A percentile compares a stretch with the other conserved stretches of the same genome.
phyloP scores from a whole-genome alignment of 768 basidiomycete genomes.

The Paxillus ammoniavirescens region DNA sequence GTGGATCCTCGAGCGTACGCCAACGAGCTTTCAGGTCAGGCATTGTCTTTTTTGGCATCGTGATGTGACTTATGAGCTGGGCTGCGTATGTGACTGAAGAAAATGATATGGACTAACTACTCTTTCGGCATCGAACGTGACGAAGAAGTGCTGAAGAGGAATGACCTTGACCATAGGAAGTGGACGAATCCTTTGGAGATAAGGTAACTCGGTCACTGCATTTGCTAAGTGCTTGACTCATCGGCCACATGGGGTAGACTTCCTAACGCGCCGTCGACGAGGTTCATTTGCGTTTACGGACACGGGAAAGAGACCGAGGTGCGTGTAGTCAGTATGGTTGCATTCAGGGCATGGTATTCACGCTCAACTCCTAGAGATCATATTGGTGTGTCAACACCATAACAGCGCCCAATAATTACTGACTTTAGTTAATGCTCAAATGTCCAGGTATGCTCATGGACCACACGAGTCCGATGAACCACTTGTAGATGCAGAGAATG shows the following conservation, averaged over 20 bases:
- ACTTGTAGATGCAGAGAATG: conserved; percentile 41
- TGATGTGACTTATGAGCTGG: background rate
- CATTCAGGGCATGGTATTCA: background rate
- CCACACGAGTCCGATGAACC: conserved; percentile 66
- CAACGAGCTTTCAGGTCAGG: conserved; percentile 72
- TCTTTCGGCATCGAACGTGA: conserved; percentile 86
- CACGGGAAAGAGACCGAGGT: conserved; percentile 96
- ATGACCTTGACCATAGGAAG: conserved; percentile 73
- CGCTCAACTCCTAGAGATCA: conserved; percentile 54
- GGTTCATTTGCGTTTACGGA: conserved; percentile 91
- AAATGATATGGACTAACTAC: conserved; percentile 84
- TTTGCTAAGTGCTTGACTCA: background rate
- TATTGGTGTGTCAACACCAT: conserved; percentile 60
- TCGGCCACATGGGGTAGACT: conserved; percentile 43
- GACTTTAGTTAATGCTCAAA: background rate
- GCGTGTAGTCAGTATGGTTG: conserved; percentile 17
- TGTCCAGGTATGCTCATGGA: conserved; percentile 66
- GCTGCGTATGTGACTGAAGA: conserved; percentile 29
- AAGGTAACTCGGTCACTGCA: conserved; percentile 39
- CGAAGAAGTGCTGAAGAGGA: conserved; percentile 56
- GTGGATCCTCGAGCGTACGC: conserved; percentile 85
- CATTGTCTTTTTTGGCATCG: conserved; percentile 2
- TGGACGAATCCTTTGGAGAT: conserved; percentile 93
- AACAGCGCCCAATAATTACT: background rate
- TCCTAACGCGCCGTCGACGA: conserved; percentile 88